Evolutionary conservation across 176 grass and related monocot species (phyloP).

Genomic region (Triticum dicoccoides): DNA sequence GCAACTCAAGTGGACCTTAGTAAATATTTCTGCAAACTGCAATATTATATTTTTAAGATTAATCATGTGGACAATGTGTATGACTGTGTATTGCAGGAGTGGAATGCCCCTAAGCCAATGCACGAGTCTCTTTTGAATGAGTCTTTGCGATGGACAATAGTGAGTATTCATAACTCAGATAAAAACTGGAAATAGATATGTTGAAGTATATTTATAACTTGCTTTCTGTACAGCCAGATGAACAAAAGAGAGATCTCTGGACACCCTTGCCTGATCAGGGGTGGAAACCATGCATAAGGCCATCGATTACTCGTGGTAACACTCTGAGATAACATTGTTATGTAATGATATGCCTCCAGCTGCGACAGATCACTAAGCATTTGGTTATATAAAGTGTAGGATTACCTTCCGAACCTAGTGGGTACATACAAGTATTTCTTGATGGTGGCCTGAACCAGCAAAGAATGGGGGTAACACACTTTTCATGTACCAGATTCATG

Average conservation of each 20-base stretch:
- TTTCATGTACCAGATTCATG: neutral
- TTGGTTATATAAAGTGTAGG: conserved; percentile 34
- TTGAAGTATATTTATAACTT: neutral
- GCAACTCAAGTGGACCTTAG: neutral
- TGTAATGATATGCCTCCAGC: neutral
- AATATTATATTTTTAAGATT: neutral
- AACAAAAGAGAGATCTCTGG: conserved; percentile 74
- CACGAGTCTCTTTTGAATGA: conserved; percentile 63
- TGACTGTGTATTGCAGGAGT: conserved; percentile 55
- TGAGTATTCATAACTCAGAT: conserved; percentile 41
- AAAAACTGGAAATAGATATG: neutral
- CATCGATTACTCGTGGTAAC: conserved; percentile 49
- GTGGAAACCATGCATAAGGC: conserved; percentile 68
- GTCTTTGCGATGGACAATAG: conserved; percentile 46
- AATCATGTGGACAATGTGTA: neutral
- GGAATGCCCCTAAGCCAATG: conserved; percentile 87
- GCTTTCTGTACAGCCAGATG: conserved; percentile 46
- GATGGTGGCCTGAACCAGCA: conserved; percentile 97
- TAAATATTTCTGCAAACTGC: neutral
- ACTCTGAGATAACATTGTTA: conserved; percentile 8
- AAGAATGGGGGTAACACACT: conserved; percentile 80
- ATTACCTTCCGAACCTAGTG: conserved; percentile 47
- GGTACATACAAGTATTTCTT: conserved; percentile 97
- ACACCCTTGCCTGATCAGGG: conserved; percentile 65
- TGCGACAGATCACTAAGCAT: neutral